Conservation (phyloP, 164 flowering plant species). For the Kalanchoe fedtschenkoi region DNA sequence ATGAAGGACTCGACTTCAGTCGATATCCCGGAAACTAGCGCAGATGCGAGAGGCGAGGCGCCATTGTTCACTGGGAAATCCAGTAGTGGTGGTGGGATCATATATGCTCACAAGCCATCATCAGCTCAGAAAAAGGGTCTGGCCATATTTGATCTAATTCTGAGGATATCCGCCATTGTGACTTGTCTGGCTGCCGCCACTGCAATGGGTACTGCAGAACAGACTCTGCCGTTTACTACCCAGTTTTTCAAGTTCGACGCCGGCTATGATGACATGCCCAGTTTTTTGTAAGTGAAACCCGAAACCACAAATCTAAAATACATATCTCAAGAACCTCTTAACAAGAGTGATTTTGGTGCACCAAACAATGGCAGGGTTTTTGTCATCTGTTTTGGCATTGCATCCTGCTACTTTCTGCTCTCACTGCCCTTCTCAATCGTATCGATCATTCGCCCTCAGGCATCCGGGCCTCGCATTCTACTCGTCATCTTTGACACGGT, state of each 20-base stretch:
- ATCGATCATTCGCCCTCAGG: constrained; percentile 44
- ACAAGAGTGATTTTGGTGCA: too few species aligned
- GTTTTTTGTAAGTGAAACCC: neutral
- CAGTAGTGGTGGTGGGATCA: neutral
- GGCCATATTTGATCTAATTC: neutral
- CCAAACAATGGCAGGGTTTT: neutral
- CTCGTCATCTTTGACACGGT: constrained; percentile 54
- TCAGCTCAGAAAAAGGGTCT: neutral
- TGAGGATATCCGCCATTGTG: neutral
- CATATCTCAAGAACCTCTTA: too few species aligned
- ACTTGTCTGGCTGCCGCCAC: constrained; percentile 2
- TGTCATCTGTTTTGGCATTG: constrained; percentile 1
- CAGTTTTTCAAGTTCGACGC: constrained; percentile 1
- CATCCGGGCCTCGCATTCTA: constrained; percentile 37
- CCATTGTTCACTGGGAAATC: neutral
- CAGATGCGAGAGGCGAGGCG: neutral
- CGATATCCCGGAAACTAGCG: neutral
- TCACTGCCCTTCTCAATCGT: constrained; percentile 67
- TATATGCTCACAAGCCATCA: neutral
- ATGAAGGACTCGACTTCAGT: neutral
- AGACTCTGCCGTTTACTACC: neutral
- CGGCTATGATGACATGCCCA: neutral
- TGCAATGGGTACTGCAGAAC: constrained; percentile 4
- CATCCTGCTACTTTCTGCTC: constrained; percentile 14
- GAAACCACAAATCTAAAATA: neutral